Evolutionary conservation across 441 rosid species (phyloP), one percentile per base, ranked within the genome.

Genomic region (Aleurites moluccanus): DNA sequence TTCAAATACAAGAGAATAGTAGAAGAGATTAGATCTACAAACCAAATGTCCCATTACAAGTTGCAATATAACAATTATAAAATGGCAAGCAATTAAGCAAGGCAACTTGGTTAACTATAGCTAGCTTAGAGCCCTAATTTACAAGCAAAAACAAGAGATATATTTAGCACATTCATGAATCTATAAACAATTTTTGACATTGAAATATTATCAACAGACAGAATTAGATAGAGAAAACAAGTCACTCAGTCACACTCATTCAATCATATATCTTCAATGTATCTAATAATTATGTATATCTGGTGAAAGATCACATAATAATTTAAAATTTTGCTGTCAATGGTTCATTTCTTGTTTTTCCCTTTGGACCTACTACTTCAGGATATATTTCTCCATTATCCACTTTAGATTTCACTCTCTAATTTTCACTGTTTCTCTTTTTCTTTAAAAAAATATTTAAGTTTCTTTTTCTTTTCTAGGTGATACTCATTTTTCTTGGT

Each of bases 271-370:
- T 16, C 64, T 61, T 72, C 33, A 68, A 49, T 73, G 49, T 40
- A 73, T 68, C 60, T 62, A 69, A 30, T 61, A 15, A 60, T 53
- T 18, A 16, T 4, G 35, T 10, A 59, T 60, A 52, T 73, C 27
- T 64, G 82, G 79, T 70, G 76, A 75, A 71, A 71, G 73, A 79
- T 79, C 81, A 69, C 79, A 47, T 75, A 71, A 71, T 59, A 65
- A 59, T 70, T 11, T 67, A 13, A 50, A 21, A 75, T 66, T 71
- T 42, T 50, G 72, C 73, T 79, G 20, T 79, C 82, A 75, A 53
- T 70, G 45, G 10, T 15, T 20, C 30, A 63, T n/a, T 50, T 67
- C 71, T 50, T 47, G 45, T 38, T 40, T 59, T 64, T 23, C 50
- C 53, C 40, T 9, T 45, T 75, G 70, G 59, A 66, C 76, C 79